Percentiles rank a stretch among this genome's conserved stretches.
Evolutionary conservation across 2,329 filamentous ascomycete genomes (phyloP).

Genomic region (Colletotrichum magnum): DNA sequence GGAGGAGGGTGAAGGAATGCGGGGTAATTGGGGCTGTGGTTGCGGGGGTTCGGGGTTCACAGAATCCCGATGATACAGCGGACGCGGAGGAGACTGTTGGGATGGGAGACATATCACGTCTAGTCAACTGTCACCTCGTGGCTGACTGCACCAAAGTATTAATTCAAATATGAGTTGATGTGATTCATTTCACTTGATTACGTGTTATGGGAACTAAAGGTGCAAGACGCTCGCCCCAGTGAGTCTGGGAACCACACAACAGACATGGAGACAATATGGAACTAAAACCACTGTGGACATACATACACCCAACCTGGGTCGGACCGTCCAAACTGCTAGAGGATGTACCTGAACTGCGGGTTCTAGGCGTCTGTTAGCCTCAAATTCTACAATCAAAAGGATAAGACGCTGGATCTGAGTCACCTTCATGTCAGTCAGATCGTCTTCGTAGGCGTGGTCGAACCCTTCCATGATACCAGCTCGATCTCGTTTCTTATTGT

Average conservation of each 20-base stretch:
- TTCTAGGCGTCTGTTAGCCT: conserved; percentile 36
- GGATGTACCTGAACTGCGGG: conserved; percentile 46
- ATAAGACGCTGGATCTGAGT: not conserved
- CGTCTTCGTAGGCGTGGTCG: conserved; percentile 67
- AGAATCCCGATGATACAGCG: too few relatives aligned
- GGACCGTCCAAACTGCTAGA: conserved; percentile 11
- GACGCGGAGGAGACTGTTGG: too few relatives aligned
- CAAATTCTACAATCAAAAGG: not conserved
- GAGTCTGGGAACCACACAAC: too few relatives aligned
- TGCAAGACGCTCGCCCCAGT: too few relatives aligned
- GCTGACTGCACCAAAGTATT: too few relatives aligned
- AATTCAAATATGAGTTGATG: too few relatives aligned
- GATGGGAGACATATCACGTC: too few relatives aligned
- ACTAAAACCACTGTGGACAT: too few relatives aligned
- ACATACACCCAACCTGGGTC: not conserved
- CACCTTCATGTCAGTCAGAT: conserved; percentile 60
- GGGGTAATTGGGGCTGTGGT: conserved; percentile 18
- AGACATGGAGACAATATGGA: too few relatives aligned
- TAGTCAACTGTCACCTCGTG: too few relatives aligned
- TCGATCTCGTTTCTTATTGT: conserved; percentile 59
- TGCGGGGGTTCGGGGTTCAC: not conserved
- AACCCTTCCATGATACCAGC: conserved; percentile 61
- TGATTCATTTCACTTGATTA: too few relatives aligned
- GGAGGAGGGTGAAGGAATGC: conserved; percentile 9
- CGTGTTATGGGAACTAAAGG: too few relatives aligned